phyloP scores from a whole-genome alignment of 768 basidiomycete genomes.

The Tephrocybe sp. region DNA sequence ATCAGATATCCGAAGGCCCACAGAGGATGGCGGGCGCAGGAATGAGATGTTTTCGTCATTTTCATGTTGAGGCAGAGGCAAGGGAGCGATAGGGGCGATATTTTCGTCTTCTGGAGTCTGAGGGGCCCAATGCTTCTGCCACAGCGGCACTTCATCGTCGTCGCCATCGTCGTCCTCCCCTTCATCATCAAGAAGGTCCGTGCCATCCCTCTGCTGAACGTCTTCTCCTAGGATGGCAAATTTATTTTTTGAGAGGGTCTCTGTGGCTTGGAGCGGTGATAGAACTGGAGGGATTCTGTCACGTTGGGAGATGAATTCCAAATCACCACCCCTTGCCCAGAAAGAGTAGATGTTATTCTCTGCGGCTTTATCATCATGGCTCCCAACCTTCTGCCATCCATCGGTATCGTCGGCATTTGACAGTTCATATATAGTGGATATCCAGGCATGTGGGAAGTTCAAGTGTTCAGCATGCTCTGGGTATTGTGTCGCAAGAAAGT shows the following conservation, averaged over 20 bases:
- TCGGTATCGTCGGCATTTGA: constrained; percentile 13
- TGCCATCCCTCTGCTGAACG: not conserved
- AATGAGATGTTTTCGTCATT: too few species aligned
- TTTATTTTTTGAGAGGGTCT: not conserved
- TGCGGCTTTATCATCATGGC: constrained; percentile 14
- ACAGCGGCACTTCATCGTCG: constrained; percentile 1
- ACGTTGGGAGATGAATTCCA: constrained; percentile 48
- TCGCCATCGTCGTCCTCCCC: constrained; percentile 4
- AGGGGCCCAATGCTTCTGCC: constrained; percentile 5
- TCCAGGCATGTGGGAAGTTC: constrained; percentile 46
- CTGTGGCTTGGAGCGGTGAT: not conserved
- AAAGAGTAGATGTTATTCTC: constrained; percentile 45
- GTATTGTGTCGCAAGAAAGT: constrained; percentile 43
- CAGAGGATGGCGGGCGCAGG: constrained; percentile 2
- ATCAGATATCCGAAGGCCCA: constrained; percentile 7
- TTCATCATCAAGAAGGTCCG: not conserved
- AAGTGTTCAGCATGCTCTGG: constrained; percentile 50
- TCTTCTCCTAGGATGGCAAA: constrained; percentile 3
- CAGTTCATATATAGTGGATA: constrained; percentile 23
- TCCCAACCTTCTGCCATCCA: constrained; percentile 37
- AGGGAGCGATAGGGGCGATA: not conserved
- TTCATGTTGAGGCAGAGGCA: not conserved
- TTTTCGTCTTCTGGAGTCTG: not conserved
- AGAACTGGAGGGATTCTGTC: too few species aligned
- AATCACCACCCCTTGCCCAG: constrained; percentile 49